Conservation (phyloP, 139 green algal genomes). For the Volvox africanus region DNA sequence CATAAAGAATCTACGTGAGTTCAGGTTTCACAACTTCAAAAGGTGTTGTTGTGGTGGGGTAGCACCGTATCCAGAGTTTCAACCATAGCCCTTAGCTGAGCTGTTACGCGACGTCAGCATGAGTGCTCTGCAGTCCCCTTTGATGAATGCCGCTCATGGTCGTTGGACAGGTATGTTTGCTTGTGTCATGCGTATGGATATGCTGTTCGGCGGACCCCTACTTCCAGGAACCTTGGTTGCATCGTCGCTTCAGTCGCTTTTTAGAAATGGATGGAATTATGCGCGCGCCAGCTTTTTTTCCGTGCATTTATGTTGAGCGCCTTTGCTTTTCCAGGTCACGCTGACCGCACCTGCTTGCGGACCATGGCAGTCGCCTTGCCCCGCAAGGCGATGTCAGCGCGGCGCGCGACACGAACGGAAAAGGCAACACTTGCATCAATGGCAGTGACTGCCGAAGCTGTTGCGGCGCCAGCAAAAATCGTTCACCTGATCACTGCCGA, state of each 20-base stretch:
- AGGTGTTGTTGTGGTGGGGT: not conserved
- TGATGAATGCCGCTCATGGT: not conserved
- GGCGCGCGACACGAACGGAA: not conserved
- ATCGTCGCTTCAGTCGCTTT: too few species aligned
- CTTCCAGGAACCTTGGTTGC: too few species aligned
- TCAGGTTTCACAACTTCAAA: not conserved
- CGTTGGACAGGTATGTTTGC: not conserved
- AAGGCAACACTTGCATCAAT: constrained; percentile 2
- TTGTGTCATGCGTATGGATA: too few species aligned
- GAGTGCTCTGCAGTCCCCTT: not conserved
- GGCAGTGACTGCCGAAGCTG: not conserved
- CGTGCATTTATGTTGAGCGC: too few species aligned
- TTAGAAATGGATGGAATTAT: too few species aligned
- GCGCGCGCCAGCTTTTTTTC: too few species aligned
- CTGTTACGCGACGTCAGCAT: not conserved
- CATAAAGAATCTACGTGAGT: not conserved
- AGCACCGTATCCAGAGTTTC: too few species aligned
- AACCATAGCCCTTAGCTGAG: too few species aligned
- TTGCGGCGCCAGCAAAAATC: not conserved
- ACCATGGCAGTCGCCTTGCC: not conserved
- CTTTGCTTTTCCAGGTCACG: not conserved
- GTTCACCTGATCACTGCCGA: not conserved
- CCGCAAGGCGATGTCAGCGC: not conserved
- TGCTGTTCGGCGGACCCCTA: too few species aligned
- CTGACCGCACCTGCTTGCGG: not conserved